Conservation (phyloP, 352 stramenopile genomes). For the Phytophthora fragariaefolia region DNA sequence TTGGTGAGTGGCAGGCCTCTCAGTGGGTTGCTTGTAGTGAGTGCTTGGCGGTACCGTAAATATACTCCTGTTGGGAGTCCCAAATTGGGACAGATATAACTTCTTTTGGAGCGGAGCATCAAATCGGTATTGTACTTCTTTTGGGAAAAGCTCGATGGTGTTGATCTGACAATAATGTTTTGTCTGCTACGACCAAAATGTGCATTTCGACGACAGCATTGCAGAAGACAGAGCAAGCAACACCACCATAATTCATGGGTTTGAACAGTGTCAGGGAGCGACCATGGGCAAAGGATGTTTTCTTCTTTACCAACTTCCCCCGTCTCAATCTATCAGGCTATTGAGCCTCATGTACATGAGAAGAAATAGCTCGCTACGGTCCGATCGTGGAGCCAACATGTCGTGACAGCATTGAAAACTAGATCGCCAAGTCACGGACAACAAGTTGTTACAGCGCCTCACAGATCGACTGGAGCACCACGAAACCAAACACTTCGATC, state of each 20-base stretch:
- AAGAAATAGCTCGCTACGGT: slow-evolving; percentile 20
- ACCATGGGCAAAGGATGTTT: slow-evolving; percentile 25
- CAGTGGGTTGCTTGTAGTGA: too few relatives aligned
- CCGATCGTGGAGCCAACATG: slow-evolving; percentile 18
- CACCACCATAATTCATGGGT: background rate
- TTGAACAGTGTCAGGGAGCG: background rate
- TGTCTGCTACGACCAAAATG: too few relatives aligned
- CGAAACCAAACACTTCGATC: slow-evolving; percentile 28
- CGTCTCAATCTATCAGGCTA: slow-evolving; percentile 39
- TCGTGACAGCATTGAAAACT: slow-evolving; percentile 21
- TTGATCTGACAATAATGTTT: too few relatives aligned
- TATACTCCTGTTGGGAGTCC: too few relatives aligned
- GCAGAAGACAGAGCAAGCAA: background rate
- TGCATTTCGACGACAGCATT: too few relatives aligned
- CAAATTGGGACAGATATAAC: too few relatives aligned
- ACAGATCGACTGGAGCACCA: slow-evolving; percentile 17
- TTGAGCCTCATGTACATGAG: slow-evolving; percentile 9
- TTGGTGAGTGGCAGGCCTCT: too few relatives aligned
- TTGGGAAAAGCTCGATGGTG: too few relatives aligned
- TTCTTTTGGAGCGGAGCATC: too few relatives aligned
- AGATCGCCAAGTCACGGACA: slow-evolving; percentile 20
- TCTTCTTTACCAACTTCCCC: slow-evolving; percentile 29
- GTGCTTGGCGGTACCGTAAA: too few relatives aligned
- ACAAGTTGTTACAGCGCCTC: slow-evolving; percentile 19
- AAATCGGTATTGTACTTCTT: too few relatives aligned